These are phyloP conservation scores for Tricholomella constricta DNA, from an alignment of 768 basidiomycete genomes.

Conservation along the genomic window DNA sequence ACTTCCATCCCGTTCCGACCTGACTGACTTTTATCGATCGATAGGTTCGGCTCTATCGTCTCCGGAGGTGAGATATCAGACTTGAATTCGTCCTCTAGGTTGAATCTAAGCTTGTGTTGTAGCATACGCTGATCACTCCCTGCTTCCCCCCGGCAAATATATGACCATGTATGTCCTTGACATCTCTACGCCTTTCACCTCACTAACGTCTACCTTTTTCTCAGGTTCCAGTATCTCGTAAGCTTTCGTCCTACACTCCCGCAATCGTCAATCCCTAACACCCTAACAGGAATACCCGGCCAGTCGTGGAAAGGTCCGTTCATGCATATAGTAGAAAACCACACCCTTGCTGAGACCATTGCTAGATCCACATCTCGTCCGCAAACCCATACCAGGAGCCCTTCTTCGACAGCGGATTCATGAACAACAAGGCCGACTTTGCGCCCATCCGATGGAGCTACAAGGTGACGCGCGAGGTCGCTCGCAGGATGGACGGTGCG, in stretches of 20 bases:
- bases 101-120: not conserved
- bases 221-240: constrained; percentile 66
- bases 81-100: too few relatives aligned
- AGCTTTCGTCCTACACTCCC: constrained; percentile 6
- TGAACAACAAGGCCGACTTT: constrained; percentile 79
- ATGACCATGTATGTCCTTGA: constrained; percentile 53
- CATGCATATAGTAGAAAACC: not conserved
- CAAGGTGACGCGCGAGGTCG: constrained; percentile 75
- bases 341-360: not conserved
- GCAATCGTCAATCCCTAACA: not conserved
- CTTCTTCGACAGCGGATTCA: constrained; percentile 73
- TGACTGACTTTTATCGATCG: not conserved
- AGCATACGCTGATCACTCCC: constrained; percentile 71
- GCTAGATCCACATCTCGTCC: constrained; percentile 62
- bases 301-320: constrained; percentile 64
- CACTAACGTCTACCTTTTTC: not conserved
- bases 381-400: constrained; percentile 64
- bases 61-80: constrained; percentile 42
- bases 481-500: constrained; percentile 69
- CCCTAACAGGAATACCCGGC: constrained; percentile 64
- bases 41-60: constrained; percentile 66
- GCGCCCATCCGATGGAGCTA: constrained; percentile 78
- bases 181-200: not conserved
- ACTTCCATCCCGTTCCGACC: not conserved
- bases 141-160: constrained; percentile 72